A percentile compares a stretch with the other conserved stretches of the same genome.
Evolutionary conservation across 352 stramenopile species (phyloP).

Genomic region (Pelagophyceae sp.): DNA sequence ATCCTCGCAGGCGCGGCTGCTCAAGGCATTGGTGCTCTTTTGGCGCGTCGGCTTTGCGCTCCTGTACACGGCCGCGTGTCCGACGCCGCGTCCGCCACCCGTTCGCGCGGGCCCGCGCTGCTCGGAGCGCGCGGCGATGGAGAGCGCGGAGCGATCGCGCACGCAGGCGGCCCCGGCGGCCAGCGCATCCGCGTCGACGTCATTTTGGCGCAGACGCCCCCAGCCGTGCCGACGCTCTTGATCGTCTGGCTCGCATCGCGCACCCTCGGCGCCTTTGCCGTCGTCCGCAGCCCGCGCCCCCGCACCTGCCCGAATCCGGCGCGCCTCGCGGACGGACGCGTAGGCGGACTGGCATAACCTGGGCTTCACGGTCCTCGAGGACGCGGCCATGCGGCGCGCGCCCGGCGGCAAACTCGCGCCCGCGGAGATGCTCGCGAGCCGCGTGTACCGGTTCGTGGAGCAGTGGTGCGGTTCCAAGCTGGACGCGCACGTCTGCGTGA

Average conservation of each 20-base stretch:
- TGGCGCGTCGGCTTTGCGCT: slow-evolving; percentile 55
- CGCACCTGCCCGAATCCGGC: too few relatives aligned
- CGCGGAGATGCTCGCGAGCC: slow-evolving; percentile 22
- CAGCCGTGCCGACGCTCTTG: slow-evolving; percentile 86
- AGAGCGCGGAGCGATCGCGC: too few relatives aligned
- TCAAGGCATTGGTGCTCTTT: slow-evolving; percentile 32
- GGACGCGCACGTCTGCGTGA: slow-evolving; percentile 92
- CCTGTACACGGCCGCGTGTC: slow-evolving; percentile 26
- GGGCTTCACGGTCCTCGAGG: slow-evolving; percentile 90
- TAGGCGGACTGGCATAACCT: slow-evolving; percentile 99
- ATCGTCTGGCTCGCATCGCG: slow-evolving; percentile 66
- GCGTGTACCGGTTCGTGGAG: slow-evolving; percentile 43
- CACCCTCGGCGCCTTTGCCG: slow-evolving; percentile 70
- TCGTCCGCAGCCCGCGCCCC: too few relatives aligned
- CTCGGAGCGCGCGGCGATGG: too few relatives aligned
- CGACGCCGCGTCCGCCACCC: too few relatives aligned
- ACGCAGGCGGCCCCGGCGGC: not conserved
- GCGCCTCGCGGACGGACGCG: too few relatives aligned
- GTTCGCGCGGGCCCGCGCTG: too few relatives aligned
- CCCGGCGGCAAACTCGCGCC: slow-evolving; percentile 35
- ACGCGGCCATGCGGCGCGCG: slow-evolving; percentile 43
- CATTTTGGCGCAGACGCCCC: slow-evolving; percentile 96
- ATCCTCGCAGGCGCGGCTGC: not conserved
- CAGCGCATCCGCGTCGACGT: slow-evolving; percentile 45
- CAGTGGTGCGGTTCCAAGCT: slow-evolving; percentile 62